These are phyloP conservation scores for Rasamsonia emersonii DNA, from an alignment of 2,329 filamentous ascomycete species.

Conservation along the genomic window DNA sequence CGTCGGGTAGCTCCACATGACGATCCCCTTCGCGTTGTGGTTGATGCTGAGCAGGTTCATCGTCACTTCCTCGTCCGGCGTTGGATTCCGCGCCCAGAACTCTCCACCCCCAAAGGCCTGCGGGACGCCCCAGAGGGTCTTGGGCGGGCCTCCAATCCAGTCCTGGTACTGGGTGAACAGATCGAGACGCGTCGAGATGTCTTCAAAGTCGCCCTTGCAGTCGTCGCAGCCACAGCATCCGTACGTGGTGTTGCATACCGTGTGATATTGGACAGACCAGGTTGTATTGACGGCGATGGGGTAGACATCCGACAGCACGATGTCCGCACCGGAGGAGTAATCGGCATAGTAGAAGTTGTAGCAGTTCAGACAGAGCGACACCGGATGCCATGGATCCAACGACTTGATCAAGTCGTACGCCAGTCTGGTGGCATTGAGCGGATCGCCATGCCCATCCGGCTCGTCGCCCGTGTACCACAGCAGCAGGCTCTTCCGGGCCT, in stretches of 20 bases:
- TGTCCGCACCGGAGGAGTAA: slow-evolving; percentile 49
- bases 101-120: slow-evolving; percentile 42
- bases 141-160: slow-evolving; percentile 30
- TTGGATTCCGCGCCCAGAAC: slow-evolving; percentile 42
- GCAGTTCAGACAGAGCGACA: slow-evolving; percentile 53
- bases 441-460: slow-evolving; percentile 49
- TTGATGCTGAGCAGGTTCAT: slow-evolving; percentile 43
- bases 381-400: slow-evolving; percentile 54
- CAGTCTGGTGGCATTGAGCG: slow-evolving; percentile 39
- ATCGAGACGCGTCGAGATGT: slow-evolving; percentile 42
- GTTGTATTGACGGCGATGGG: slow-evolving; percentile 50
- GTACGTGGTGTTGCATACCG: slow-evolving; percentile 49
- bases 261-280: slow-evolving; percentile 47
- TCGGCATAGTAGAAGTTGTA: slow-evolving; percentile 51
- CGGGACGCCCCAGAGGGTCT: slow-evolving; percentile 43
- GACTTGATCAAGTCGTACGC: slow-evolving; percentile 39
- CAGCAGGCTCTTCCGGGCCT: slow-evolving; percentile 23
- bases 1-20: slow-evolving; percentile 43
- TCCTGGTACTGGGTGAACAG: slow-evolving; percentile 32
- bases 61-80: slow-evolving; percentile 35
- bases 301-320: slow-evolving; percentile 54
- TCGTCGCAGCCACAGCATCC: slow-evolving; percentile 58
- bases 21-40: slow-evolving; percentile 43
- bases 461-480: slow-evolving; percentile 46
- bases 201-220: slow-evolving; percentile 45